A percentile compares a stretch with the other conserved stretches of the same genome.
phyloP scores from a whole-genome alignment of 1,139 yeast genomes.

The Suhomyces terraborum region DNA sequence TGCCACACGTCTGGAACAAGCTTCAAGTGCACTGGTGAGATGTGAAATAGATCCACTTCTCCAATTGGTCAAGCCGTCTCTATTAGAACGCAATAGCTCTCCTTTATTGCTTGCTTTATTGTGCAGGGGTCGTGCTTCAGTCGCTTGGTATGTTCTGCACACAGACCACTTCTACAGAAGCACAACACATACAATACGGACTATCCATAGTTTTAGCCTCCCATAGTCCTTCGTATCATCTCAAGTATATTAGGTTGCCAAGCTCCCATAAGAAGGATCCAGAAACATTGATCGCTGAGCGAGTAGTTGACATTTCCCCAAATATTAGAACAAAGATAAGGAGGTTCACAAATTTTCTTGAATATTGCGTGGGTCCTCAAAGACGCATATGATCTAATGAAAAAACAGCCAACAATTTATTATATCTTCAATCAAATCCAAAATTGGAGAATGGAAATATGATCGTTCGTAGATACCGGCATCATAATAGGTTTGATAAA shows the following conservation, averaged over 20 bases:
- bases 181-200: background rate
- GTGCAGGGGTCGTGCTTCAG: background rate
- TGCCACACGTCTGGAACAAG: too few species aligned
- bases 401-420: conserved; percentile 71
- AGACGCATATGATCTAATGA: conserved; percentile 79
- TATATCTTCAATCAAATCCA: conserved; percentile 68
- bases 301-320: conserved; percentile 53
- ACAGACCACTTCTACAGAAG: background rate
- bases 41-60: too few species aligned
- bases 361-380: conserved; percentile 85
- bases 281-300: background rate
- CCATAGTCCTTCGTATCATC: background rate
- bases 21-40: too few species aligned
- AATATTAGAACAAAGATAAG: conserved; percentile 48
- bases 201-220: background rate
- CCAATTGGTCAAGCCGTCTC: background rate
- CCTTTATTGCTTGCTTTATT: background rate
- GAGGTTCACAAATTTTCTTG: conserved; percentile 68
- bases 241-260: too few species aligned
- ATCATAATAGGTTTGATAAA: too few species aligned
- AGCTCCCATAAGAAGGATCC: background rate
- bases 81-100: background rate
- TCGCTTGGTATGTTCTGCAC: background rate
- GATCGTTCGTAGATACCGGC: too few species aligned
- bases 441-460: conserved; percentile 46